Evolutionary conservation across 306 rosid species (phyloP).

Genomic region (Prunus persica): DNA sequence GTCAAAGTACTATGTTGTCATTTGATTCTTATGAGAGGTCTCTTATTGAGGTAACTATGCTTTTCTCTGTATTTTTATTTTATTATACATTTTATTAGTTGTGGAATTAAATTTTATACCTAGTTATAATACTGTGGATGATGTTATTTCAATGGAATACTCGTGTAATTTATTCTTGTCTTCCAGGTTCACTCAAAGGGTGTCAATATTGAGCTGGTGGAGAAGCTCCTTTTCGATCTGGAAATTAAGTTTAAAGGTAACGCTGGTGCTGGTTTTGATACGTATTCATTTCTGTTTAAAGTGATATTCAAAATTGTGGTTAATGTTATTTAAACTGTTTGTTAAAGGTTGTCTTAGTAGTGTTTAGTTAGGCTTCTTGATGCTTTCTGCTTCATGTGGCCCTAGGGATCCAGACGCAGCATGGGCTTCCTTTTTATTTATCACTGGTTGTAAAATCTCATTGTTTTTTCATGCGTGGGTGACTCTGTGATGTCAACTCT

Average conservation of each 20-base stretch:
- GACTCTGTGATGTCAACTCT: neutral
- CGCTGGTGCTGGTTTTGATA: slow-evolving; percentile 5
- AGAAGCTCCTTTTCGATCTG: slow-evolving; percentile 54
- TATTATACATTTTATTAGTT: neutral
- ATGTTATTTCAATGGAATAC: neutral
- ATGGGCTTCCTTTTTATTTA: neutral
- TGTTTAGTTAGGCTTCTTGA: neutral
- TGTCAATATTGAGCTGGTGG: slow-evolving; percentile 57
- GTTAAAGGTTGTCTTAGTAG: neutral
- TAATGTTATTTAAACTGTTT: neutral
- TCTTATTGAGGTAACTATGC: slow-evolving; percentile 60
- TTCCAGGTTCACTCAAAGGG: slow-evolving; percentile 89
- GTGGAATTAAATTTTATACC: neutral
- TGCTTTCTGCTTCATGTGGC: neutral
- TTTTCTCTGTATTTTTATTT: neutral
- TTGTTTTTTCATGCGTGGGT: neutral
- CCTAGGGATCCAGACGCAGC: neutral
- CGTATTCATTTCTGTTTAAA: neutral
- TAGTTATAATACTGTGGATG: neutral
- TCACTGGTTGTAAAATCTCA: neutral
- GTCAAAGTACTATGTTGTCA: slow-evolving; percentile 58
- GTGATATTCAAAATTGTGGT: slow-evolving; percentile 3
- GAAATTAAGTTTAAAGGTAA: slow-evolving; percentile 69
- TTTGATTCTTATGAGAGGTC: slow-evolving; percentile 74
- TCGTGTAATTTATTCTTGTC: slow-evolving; percentile 2